Evolutionary conservation across 106 monocot species (phyloP).

Genomic region (Xerophyta viscosa): DNA sequence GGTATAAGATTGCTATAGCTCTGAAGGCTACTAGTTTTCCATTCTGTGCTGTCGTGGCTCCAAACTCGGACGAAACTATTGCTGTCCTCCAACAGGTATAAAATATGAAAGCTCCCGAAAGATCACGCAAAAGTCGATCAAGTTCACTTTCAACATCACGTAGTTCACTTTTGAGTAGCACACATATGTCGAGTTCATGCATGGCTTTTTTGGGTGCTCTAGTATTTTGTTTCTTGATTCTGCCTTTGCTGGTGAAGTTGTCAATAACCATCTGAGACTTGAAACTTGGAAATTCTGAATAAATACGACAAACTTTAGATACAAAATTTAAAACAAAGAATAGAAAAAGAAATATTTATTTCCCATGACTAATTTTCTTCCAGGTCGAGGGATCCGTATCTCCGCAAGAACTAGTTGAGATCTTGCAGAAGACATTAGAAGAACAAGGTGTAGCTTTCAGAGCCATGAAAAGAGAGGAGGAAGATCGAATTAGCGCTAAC

Average conservation of each 20-base stretch:
- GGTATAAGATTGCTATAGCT: conserved; percentile 6
- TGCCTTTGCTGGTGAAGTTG: no score
- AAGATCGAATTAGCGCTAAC: conserved; percentile 8
- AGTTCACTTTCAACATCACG: not conserved
- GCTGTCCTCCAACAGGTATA: conserved; percentile 25
- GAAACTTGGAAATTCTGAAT: no score
- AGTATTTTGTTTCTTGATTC: no score
- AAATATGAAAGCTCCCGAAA: not conserved
- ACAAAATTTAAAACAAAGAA: not conserved
- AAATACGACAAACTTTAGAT: not conserved
- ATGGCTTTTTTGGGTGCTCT: no score
- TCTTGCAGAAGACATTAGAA: conserved; percentile 19
- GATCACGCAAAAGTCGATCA: not conserved
- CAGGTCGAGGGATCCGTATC: conserved; percentile 27
- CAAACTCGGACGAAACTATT: conserved; percentile 11
- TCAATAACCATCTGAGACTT: no score
- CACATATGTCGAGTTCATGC: no score
- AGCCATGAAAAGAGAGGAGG: conserved; percentile 9
- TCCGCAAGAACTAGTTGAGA: conserved; percentile 28
- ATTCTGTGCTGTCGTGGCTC: conserved; percentile 25
- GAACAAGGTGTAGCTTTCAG: conserved; percentile 27
- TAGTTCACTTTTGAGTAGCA: no score
- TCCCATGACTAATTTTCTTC: not conserved
- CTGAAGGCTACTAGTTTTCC: conserved; percentile 20
- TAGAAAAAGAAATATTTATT: not conserved